A percentile compares a stretch with the other conserved stretches of the same genome.
These are phyloP conservation scores for Phylloporus scabripes DNA, from an alignment of 768 basidiomycete species.

Conservation along the genomic window DNA sequence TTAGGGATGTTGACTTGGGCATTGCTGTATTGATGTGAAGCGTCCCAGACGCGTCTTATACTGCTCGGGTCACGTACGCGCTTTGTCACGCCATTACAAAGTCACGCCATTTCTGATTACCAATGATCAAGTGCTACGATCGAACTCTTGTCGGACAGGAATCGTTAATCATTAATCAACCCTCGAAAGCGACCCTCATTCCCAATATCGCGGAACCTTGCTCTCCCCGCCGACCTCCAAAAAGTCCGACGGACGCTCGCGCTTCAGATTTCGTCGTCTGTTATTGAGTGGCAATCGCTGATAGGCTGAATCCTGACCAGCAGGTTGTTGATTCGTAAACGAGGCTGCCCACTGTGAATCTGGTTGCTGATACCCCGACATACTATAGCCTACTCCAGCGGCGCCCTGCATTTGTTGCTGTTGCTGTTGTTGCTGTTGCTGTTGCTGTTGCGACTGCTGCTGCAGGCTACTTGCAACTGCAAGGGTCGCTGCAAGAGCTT, in stretches of 20 bases:
- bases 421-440: conserved; percentile 36
- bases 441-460: conserved; percentile 40
- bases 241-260: conserved; percentile 82
- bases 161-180: no score
- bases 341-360: conserved; percentile 40
- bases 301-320: conserved; percentile 77
- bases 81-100: conserved; percentile 5
- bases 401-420: conserved; percentile 35
- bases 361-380: conserved; percentile 40
- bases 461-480: conserved; percentile 53
- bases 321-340: conserved; percentile 59
- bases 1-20: conserved; percentile 42
- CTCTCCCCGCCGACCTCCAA: conserved; percentile 62
- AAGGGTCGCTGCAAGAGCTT: conserved; percentile 61
- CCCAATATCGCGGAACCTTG: conserved; percentile 75
- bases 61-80: conserved; percentile 23
- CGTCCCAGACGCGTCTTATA: conserved; percentile 11
- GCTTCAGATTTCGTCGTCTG: conserved; percentile 68
- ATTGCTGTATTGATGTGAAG: conserved; percentile 29
- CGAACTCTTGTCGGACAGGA: not conserved
- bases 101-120: conserved; percentile 5
- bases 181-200: conserved; percentile 34
- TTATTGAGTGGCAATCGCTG: conserved; percentile 81
- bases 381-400: conserved; percentile 35
- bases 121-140: not conserved